Evolutionary conservation across 2,329 filamentous ascomycete species (phyloP), one percentile per base, ranked within the genome.

Genomic region (Tolypocladium album): DNA sequence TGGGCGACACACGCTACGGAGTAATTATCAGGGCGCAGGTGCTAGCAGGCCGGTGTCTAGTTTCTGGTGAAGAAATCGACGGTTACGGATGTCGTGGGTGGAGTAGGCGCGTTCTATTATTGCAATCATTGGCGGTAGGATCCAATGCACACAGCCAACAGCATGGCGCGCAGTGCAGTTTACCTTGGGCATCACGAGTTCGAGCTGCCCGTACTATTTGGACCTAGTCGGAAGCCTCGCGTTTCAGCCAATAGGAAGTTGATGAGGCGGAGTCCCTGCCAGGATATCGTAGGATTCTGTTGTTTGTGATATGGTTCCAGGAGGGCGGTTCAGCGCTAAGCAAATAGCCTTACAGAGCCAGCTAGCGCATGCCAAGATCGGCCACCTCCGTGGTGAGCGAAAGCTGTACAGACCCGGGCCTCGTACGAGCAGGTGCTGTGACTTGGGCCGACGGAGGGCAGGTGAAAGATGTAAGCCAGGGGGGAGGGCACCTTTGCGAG

Each of bases 251-350:
- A 57, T 57, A 11, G 39, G 55, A 42, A 20, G 6, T 40, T 42
- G 39, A 15, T 57, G 17, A 43, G 17, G 31, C 38, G 24, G 24
- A 50, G 45, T 9, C 24, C 27, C 17, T n/a, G 27, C 20, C 15
- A 52, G 17, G 31, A 53, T 53, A 53, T n/a, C n/a, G n/a, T 1
- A 4, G 17, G 12, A 9, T 8, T 36, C 11, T 52, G 24, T 34
- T n/a, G 17, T 22, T 36, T 20, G 50, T 22, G 50, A 53, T n/a
- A 20, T 8, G 59, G 40, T 61, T 58, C 61, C 59, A 53, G 40
- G 17, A 40, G 55, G 34, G 36, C 57, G 58, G 61, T 59, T 61
- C 57, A n/a, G 61, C 55, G 57, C 61, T 57, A 59, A 56, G 27
- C 27, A 31, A 31, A 31, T 34, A 52, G 8, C 17, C 47, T n/a